Conservation (phyloP, 306 rosid species). For the Corylus heterophylla region DNA sequence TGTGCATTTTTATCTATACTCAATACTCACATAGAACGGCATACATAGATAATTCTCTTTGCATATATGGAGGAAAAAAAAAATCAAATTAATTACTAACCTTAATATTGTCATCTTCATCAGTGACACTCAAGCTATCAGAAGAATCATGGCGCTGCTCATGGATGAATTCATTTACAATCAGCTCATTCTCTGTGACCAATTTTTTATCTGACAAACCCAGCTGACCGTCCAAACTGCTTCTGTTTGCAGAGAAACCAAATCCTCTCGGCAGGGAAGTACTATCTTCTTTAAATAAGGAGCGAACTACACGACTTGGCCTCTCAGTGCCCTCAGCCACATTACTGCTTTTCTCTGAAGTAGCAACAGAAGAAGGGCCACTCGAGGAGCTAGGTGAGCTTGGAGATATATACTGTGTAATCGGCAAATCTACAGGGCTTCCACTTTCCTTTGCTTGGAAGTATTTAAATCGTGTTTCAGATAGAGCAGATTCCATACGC, state of each 20-base stretch:
- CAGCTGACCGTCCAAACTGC: constrained; percentile 37
- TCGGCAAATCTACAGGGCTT: constrained; percentile 43
- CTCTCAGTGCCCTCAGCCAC: constrained; percentile 28
- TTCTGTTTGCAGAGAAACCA: constrained; percentile 35
- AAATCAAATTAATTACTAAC: constrained; percentile 28
- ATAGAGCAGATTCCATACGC: constrained; percentile 79
- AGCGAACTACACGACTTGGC: constrained; percentile 64
- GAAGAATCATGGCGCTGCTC: constrained; percentile 47
- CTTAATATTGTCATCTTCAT: constrained; percentile 59
- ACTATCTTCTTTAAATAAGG: constrained; percentile 69
- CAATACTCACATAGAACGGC: not conserved
- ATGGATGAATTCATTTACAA: constrained; percentile 84
- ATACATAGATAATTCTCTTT: not conserved
- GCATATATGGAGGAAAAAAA: not conserved
- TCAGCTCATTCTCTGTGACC: constrained; percentile 65
- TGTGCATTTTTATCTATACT: not conserved
- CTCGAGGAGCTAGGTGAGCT: constrained; percentile 34
- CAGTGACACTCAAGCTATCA: constrained; percentile 42
- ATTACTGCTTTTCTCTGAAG: constrained; percentile 41
- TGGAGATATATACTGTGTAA: constrained; percentile 39
- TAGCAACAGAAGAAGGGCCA: constrained; percentile 30
- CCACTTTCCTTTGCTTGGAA: constrained; percentile 51
- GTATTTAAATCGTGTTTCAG: constrained; percentile 80
- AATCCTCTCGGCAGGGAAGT: constrained; percentile 24
- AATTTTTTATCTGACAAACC: constrained; percentile 44